Conservation (phyloP, 2,329 filamentous ascomycete genomes). For the Didymella segeticola region DNA sequence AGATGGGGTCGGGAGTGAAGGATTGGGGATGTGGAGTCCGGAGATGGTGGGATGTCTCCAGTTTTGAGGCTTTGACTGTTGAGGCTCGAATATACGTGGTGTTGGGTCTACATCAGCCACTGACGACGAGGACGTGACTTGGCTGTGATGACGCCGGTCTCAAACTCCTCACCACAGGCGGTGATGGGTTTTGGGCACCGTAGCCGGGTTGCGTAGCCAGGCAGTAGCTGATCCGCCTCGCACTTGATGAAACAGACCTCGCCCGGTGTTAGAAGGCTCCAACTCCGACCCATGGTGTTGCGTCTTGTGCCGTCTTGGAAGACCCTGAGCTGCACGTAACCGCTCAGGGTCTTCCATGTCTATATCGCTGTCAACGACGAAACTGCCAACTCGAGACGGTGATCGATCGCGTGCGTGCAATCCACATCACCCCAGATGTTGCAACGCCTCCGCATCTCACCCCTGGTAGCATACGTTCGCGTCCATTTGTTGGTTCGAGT, state of each 20-base stretch:
- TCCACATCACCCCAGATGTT: not conserved
- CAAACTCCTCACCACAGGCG: not conserved
- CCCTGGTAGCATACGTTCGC: not conserved
- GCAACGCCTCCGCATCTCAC: constrained; percentile 3
- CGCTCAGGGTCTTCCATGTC: constrained; percentile 1
- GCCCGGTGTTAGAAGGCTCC: not conserved
- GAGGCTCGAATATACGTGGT: not conserved
- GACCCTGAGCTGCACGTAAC: constrained; percentile 11
- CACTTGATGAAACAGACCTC: not conserved
- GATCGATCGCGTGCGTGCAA: constrained; percentile 2
- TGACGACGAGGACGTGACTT: not conserved
- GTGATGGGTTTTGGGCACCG: not conserved
- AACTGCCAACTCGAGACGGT: not conserved
- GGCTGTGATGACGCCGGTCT: not conserved
- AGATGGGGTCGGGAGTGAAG: constrained; percentile 5
- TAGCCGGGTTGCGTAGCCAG: not conserved
- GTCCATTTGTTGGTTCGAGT: not conserved
- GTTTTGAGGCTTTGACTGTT: not conserved
- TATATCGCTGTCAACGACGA: not conserved
- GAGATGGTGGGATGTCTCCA: constrained; percentile 2
- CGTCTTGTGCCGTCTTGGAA: constrained; percentile 5
- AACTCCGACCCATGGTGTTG: not conserved
- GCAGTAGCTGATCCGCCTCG: not conserved
- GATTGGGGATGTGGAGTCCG: constrained; percentile 8
- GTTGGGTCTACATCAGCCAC: not conserved